Base-by-base conservation (phyloP, 176 grass and related monocot species). In the Coix lacrymajobi region DNA sequence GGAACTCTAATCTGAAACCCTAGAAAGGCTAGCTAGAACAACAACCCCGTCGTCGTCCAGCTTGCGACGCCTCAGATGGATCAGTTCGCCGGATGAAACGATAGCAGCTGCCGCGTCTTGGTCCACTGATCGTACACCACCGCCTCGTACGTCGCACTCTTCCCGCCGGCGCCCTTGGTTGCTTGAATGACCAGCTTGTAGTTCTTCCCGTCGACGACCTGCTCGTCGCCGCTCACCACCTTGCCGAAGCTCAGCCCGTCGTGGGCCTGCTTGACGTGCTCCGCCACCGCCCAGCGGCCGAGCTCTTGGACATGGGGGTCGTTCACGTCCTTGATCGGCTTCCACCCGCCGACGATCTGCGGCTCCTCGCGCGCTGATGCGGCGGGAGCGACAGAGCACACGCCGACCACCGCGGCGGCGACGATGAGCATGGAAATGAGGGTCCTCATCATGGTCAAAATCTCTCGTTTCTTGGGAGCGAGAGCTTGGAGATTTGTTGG, bases 281-380 rank as follows among this genome's bases (percentile, higher is more conserved):
- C 75, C 20, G 40, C 37, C 36, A 92, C 83, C 3, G 84, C 83
- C 83, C 66, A 92, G 0, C 43, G 11, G 33, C 87, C 90, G 6
- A 92, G 22, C 4, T 86, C 90, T 46, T 82, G 48, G 74, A 91
- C 46, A 63, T 91, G 81, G n/a, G 69, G 62, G 46, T 85, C 81
- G 25, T 22, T 85, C 69, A 81, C 34, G 41, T 91, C 46, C 49
- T 66, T 56, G 48, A 91, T 88, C 8, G 41, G 69, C 4, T 1
- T 34, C 81, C 81, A 91, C 16, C 63, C 22, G 3, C 76, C 81
- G 3, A 8, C 10, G 11, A 30, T 2, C 3, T 37, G 3, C 49
- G 49, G 32, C 43, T 0, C 48, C 36, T 3, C 51, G 26, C 22
- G 25, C 10, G 32, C 44, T 2, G 77, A 25, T 1, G 36, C 17